These are phyloP conservation scores for Scutellaria galericulata DNA, from an alignment of 257 asterid genomes.

Conservation along the genomic window DNA sequence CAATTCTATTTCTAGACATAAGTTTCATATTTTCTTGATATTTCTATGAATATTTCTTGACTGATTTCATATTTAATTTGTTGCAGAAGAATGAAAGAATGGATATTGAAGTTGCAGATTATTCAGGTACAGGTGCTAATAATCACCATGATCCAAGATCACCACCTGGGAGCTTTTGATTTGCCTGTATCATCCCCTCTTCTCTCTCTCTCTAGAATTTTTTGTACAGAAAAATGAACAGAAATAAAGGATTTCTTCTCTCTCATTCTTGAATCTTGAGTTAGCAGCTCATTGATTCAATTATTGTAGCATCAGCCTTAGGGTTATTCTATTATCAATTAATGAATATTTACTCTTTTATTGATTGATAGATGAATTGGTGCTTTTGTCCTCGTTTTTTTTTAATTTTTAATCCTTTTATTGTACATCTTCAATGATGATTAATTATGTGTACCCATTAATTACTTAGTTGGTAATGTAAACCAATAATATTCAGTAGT, in stretches of 20 bases:
- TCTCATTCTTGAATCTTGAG: neutral
- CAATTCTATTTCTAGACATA: conserved; percentile 12
- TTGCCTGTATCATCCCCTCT: neutral
- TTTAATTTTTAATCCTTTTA: no score
- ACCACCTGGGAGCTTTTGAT: conserved; percentile 45
- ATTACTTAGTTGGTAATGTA: no score
- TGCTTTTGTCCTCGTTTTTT: no score
- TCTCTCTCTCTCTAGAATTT: conserved; percentile 15
- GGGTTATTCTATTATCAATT: neutral
- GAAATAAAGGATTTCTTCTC: neutral
- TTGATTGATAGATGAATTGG: neutral
- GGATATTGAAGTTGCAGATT: conserved; percentile 46
- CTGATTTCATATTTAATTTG: conserved; percentile 2
- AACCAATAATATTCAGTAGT: no score
- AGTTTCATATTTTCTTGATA: conserved; percentile 14
- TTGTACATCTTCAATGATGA: no score
- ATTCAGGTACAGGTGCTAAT: conserved; percentile 64
- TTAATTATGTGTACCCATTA: no score
- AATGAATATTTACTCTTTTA: neutral
- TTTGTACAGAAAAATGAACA: conserved; percentile 25
- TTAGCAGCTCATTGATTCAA: neutral
- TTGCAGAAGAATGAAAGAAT: conserved; percentile 43
- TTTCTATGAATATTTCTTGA: neutral
- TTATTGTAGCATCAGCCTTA: no score
- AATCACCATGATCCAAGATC: conserved; percentile 52